Base-by-base conservation (phyloP, 345 rosid species). In the Eutrema heterophyllum region DNA sequence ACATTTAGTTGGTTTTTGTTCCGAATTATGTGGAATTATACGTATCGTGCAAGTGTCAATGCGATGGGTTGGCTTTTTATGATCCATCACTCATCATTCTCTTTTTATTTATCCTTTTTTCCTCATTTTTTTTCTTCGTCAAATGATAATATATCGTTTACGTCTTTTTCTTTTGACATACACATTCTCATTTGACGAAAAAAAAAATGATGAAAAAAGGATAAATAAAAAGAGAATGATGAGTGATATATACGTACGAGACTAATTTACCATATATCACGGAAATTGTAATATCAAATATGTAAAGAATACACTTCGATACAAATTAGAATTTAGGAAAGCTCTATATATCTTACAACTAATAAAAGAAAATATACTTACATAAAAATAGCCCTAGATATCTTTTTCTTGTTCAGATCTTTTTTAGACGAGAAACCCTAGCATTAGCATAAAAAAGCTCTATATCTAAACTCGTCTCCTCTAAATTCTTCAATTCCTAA, bases 41-140 rank as follows among this genome's bases (percentile, higher is more conserved):
- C 24, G 30, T n/a, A 64, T 72, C 68, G 69, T 51, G 69, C 76
- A 71, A 71, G 61, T 71, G 74, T 58, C 3, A 58, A 56, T 46
- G 44, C 51, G 40, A 71, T 50, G 52, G 52, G 62, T 59, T 73
- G 77, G 70, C 77, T 64, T 72, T 21, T 72, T 72, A 43, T 43
- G 70, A 52, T 72, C 65, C 46, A 64, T 55, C 67, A 59, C 30
- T 48, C 0, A 36, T 58, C 65, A 32, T 30, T 62, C 35, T 61
- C 68, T 41, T 62, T 72, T 40, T 44, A 16, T 26, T 48, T 36
- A 8, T 36, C 21, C 1, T 29, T 49, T 59, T 15, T 51, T 35
- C 44, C 14, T 61, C 14, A 3, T 24, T 67, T 38, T 2, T 35
- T 30, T 11, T 53, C 50, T 7, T 24, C 53, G 15, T 63, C 29